Evolutionary conservation across 352 stramenopile species (phyloP), one percentile per base, ranked within the genome.

Genomic region (Phytophthora colocasiae): DNA sequence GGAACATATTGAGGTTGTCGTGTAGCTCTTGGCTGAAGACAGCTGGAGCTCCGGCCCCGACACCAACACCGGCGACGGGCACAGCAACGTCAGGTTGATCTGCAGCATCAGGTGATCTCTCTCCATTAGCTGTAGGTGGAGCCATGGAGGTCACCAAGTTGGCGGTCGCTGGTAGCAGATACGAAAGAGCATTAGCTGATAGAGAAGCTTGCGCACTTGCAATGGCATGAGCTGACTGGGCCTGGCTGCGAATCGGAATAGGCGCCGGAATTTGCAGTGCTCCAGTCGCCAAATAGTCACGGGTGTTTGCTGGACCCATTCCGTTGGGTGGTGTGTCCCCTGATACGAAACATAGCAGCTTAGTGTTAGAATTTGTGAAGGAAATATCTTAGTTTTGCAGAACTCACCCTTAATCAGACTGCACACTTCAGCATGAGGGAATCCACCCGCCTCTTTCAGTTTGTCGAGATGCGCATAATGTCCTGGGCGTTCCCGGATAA

Each of bases 1-100:
- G 39, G 45, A 79, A 79, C 67, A 66, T 69, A 56, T 79, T 79
- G 43, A 79, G 57, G 36, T 79, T 79, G 54, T 79, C 66, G 45
- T 63, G 66, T 19, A 79, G 45, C 50, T 79, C 66, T 52, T 70
- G 40, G 10, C 62, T 76, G 43, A 79, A 73, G 55, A 71, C 66
- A 10, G 50, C 57, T 2, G 46, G 49, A 6, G 19, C 11, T 6
- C n/a, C 46, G 44, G 40, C 11, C n/a, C 32, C 19, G 4, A 19
- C 38, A 48, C 22, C n/a, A 38, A 53, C 39, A 12, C 24, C 50
- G 10, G 39, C 38, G 12, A 27, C 36, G 4, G 15, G 17, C 1
- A 12, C 31, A 10, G 31, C 4, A 36, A 36, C 31, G 9, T 14
- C 9, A 36, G 31, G 31, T 9, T 34, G 29, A n/a, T 12, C 27